Conservation (phyloP, 2,329 filamentous ascomycete genomes). For the Uncinocarpus reesii region DNA sequence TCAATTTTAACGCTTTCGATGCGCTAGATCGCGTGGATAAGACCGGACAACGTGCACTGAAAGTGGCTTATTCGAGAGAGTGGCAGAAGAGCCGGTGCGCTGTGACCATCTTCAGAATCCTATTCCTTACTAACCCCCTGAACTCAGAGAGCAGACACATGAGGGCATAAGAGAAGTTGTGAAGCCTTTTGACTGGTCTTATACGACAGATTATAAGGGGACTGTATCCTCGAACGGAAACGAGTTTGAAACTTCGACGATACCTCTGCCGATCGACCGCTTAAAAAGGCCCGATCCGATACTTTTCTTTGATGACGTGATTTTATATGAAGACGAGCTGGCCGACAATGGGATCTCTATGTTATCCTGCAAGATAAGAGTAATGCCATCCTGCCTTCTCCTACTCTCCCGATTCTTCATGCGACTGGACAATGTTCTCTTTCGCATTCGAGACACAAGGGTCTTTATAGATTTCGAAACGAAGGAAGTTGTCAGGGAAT, state of each 20-base stretch:
- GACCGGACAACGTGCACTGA: constrained; percentile 79
- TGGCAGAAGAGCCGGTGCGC: constrained; percentile 61
- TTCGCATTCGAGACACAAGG: constrained; percentile 79
- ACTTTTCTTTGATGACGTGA: constrained; percentile 89
- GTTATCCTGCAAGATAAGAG: constrained; percentile 78
- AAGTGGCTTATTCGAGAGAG: constrained; percentile 82
- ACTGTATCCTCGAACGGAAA: constrained; percentile 36
- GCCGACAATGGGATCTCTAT: constrained; percentile 95
- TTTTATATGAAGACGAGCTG: constrained; percentile 93
- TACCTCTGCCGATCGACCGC: constrained; percentile 69
- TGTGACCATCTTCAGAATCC: constrained; percentile 35
- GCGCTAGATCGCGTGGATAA: constrained; percentile 90
- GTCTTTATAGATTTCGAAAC: constrained; percentile 82
- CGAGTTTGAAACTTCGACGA: constrained; percentile 38
- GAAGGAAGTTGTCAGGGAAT: constrained; percentile 74
- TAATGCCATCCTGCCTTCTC: constrained; percentile 82
- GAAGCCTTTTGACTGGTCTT: constrained; percentile 97
- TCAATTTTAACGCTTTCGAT: constrained; percentile 75
- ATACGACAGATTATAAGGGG: constrained; percentile 78
- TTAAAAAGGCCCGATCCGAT: constrained; percentile 86
- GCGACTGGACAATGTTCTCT: constrained; percentile 79
- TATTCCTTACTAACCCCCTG: not conserved
- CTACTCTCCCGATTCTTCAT: constrained; percentile 82
- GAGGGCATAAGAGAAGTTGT: constrained; percentile 86
- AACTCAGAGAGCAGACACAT: constrained; percentile 60